Percentiles rank a stretch among this genome's conserved stretches.
Evolutionary conservation across 371 early-diverging fungal genomes (phyloP).

Genomic region (Umbelopsis sp.): DNA sequence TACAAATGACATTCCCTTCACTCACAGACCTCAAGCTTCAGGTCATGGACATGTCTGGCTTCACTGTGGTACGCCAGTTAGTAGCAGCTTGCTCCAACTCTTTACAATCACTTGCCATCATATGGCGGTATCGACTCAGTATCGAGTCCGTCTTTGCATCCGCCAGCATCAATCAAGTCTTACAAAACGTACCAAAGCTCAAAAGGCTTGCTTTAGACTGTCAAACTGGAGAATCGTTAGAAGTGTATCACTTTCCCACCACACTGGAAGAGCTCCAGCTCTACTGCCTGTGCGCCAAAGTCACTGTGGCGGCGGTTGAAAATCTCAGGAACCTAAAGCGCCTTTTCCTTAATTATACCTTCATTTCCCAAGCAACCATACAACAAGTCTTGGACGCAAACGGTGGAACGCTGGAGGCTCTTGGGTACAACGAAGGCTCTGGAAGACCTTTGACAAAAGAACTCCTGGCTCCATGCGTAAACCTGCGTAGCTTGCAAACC

Average conservation of each 20-base stretch:
- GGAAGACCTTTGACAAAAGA: not conserved
- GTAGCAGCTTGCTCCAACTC: not conserved
- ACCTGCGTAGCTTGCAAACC: conserved; percentile 2
- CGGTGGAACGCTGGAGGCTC: not conserved
- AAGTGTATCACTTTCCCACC: conserved; percentile 3
- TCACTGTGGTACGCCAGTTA: not conserved
- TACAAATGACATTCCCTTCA: not conserved
- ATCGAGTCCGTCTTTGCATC: not conserved
- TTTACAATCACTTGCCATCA: not conserved
- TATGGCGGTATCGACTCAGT: not conserved
- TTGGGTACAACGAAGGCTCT: conserved; percentile 10
- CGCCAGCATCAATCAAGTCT: not conserved
- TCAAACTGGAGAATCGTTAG: not conserved
- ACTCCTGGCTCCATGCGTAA: not conserved
- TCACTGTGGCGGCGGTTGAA: not conserved
- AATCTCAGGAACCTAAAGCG: not conserved
- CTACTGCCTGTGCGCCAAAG: conserved; percentile 2
- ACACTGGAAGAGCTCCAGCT: not conserved
- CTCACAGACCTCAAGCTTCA: conserved; percentile 5
- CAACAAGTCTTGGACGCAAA: not conserved
- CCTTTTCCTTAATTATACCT: conserved; percentile 4
- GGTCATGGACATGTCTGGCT: conserved; percentile 10
- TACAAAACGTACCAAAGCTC: not conserved
- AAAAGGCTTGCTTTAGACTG: not conserved
- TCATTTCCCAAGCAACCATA: not conserved